Evolutionary conservation across 306 rosid species (phyloP).

Genomic region (Sesbania bispinosa): DNA sequence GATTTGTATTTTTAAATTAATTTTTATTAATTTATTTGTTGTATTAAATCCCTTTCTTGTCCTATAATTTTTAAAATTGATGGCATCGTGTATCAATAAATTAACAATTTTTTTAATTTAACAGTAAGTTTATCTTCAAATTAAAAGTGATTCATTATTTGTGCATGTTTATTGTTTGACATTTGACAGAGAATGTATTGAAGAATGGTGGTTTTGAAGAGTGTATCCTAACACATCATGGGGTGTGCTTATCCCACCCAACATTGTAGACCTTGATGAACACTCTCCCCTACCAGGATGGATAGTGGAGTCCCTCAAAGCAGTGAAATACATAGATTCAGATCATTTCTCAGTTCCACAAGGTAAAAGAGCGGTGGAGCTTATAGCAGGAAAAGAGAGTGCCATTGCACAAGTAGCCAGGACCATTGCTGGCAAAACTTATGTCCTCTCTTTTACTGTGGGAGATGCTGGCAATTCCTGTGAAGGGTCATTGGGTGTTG

Average conservation of each 20-base stretch:
- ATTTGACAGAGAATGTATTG: conserved; percentile 54
- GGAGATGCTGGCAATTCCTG: conserved; percentile 92
- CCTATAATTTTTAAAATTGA: too few species aligned
- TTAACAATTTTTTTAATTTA: too few species aligned
- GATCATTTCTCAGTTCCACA: conserved; percentile 78
- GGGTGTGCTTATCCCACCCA: conserved; percentile 92
- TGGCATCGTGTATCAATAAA: too few species aligned
- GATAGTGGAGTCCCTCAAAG: conserved; percentile 96
- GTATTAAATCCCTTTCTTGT: too few species aligned
- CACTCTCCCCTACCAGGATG: conserved; percentile 95
- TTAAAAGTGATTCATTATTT: too few species aligned
- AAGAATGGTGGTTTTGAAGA: conserved; percentile 84
- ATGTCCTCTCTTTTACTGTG: conserved; percentile 63
- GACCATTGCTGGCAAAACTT: conserved; percentile 65
- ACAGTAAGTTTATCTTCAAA: too few species aligned
- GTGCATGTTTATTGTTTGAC: too few species aligned
- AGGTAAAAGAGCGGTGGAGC: conserved; percentile 77
- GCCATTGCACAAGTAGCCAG: conserved; percentile 90
- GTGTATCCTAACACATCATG: conserved; percentile 75
- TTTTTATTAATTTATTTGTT: too few species aligned
- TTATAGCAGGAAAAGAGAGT: conserved; percentile 90
- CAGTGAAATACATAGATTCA: conserved; percentile 87
- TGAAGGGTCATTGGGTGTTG: conserved; percentile 82
- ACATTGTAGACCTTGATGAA: conserved; percentile 63
- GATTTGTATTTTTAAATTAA: too few species aligned